Evolutionary conservation across 768 basidiomycete species (phyloP).

Genomic region (Termitomyces heimii): DNA sequence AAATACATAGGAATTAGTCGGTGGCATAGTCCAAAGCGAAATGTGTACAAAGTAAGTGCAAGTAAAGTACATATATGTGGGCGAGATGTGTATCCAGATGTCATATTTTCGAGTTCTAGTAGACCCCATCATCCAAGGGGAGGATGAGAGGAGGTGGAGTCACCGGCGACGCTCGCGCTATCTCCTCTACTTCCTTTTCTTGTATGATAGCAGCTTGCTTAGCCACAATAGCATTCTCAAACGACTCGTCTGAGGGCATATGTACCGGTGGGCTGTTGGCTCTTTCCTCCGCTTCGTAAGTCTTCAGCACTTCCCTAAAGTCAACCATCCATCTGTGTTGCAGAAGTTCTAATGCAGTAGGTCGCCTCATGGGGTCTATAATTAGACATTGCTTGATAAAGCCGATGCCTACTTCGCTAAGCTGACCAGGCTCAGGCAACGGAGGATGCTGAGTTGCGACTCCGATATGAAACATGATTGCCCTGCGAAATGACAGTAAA

Average conservation of each 20-base stretch:
- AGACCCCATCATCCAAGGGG: conserved; percentile 6
- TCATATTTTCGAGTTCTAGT: not conserved
- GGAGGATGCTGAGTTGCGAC: conserved; percentile 96
- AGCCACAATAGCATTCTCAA: conserved; percentile 45
- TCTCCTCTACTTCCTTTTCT: conserved; percentile 55
- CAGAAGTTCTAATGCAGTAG: conserved; percentile 80
- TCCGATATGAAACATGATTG: conserved; percentile 99
- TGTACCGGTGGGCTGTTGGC: conserved; percentile 40
- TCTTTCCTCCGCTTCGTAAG: conserved; percentile 61
- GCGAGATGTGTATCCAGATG: not conserved
- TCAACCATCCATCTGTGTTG: conserved; percentile 88
- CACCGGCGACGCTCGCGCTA: conserved; percentile 44
- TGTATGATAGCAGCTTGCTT: conserved; percentile 51
- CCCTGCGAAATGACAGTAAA: conserved; percentile 46
- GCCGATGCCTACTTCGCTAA: conserved; percentile 83
- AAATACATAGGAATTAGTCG: not conserved
- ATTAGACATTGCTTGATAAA: conserved; percentile 92
- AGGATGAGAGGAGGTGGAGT: conserved; percentile 34
- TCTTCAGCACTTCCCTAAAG: conserved; percentile 64
- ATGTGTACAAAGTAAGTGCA: not conserved
- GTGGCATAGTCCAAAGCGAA: not conserved
- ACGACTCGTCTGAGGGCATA: conserved; percentile 42
- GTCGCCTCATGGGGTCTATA: conserved; percentile 79
- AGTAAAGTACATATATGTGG: not conserved
- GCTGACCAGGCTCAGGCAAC: conserved; percentile 84